phyloP scores from a whole-genome alignment of 2,329 filamentous ascomycete genomes.

The Monosporascus sp. region DNA sequence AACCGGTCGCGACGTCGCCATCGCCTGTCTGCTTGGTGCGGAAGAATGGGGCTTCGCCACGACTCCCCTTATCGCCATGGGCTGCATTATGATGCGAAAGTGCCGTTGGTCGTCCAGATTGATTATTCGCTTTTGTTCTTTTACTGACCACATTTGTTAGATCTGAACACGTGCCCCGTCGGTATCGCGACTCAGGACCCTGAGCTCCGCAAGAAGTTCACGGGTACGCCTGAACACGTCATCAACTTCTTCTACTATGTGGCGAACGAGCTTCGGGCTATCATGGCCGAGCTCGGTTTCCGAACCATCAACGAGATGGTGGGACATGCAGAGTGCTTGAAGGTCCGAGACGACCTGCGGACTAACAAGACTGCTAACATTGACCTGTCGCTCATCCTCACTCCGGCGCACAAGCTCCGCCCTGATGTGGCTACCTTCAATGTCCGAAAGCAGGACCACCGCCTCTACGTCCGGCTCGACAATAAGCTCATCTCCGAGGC shows the following conservation, averaged over 20 bases:
- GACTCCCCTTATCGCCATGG: conserved; percentile 91
- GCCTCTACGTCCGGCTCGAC: conserved; percentile 85
- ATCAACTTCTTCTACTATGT: conserved; percentile 99
- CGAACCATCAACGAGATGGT: conserved; percentile 98
- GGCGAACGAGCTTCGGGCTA: conserved; percentile 89
- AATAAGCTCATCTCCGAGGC: conserved; percentile 97
- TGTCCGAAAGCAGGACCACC: conserved; percentile 94
- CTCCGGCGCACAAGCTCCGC: conserved; percentile 90
- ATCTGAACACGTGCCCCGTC: conserved; percentile 74
- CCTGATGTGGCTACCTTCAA: conserved; percentile 96
- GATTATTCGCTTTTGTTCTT: background rate
- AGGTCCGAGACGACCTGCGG: conserved; percentile 81
- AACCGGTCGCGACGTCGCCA: conserved; percentile 88
- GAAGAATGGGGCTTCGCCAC: conserved; percentile 98
- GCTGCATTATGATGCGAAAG: conserved; percentile 91
- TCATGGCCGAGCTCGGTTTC: conserved; percentile 95
- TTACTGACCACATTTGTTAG: conserved; percentile 15
- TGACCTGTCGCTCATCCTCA: conserved; percentile 86
- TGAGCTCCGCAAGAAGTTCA: conserved; percentile 89
- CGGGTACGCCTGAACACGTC: conserved; percentile 88
- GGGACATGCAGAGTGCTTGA: conserved; percentile 80
- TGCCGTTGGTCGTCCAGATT: conserved; percentile 39
- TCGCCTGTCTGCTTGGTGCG: conserved; percentile 92
- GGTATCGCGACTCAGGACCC: conserved; percentile 95
- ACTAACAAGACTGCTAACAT: conserved; percentile 89